Base-by-base conservation (phyloP, 371 early-diverging fungal genomes). In the Lichtheimia corymbifera region DNA sequence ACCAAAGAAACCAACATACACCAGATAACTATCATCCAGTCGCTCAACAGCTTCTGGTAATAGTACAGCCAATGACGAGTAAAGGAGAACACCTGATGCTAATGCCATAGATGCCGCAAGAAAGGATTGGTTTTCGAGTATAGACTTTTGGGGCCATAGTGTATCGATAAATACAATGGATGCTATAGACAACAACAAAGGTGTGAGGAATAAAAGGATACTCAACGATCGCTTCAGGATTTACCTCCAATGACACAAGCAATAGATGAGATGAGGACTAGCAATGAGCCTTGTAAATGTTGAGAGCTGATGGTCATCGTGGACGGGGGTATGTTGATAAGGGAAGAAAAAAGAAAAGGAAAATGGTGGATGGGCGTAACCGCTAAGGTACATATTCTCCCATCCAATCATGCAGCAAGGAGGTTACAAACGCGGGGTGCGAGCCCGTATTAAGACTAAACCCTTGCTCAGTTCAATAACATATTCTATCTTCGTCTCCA, bases 201-300 rank as follows among this genome's bases (percentile, higher is more conserved):
- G 15, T 4, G 18, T 20, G 35, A 35, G 35, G 11, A 35, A 35
- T 5, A 35, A 35, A 35, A 22, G 40, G 30, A 28, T 2, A 49
- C 24, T 40, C 18, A 28, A 14, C 28, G 6, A 28, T 9, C 41
- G 17, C 35, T 30, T 18, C 40, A 27, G 22, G 40, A 11, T 24
- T 49, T 65, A 77, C 77, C 77, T 50, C 77, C 77, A 44, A 64
- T 2, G 6, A 72, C 54, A 44, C 77, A 77, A 12, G 77, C 77
- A 13, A 55, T 40, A 30, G 77, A 77, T 4, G 77, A 77, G 43
- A 77, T 7, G 2, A 70, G 14, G 1, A 77, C 72, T 24, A 70
- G 61, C 25, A 71, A 41, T 72, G 74, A 73, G 3, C 71, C 74
- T 50, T 71, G 50, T 20, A 62, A 30, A 50, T 55, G 35, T 53